Percentiles rank a stretch among this genome's conserved stretches.
phyloP scores from a whole-genome alignment of 2,329 filamentous ascomycete genomes.

The Fonsecaea multimorphosa region DNA sequence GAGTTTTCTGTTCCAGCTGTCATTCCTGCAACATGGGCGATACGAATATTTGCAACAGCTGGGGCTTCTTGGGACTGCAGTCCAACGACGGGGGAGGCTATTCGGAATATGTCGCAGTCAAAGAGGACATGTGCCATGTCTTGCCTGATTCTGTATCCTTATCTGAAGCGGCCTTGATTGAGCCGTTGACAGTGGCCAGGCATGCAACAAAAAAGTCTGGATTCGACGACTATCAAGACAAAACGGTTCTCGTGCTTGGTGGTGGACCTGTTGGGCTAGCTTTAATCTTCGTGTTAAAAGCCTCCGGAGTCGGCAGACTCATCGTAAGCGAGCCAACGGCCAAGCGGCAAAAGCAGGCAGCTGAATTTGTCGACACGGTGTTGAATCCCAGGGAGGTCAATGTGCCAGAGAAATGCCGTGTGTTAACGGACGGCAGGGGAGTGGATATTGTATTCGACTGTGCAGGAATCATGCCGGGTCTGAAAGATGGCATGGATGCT shows the following conservation, averaged over 20 bases:
- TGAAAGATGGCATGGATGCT: slow-evolving; percentile 56
- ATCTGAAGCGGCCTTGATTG: slow-evolving; percentile 59
- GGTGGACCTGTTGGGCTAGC: slow-evolving; percentile 61
- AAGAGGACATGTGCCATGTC: slow-evolving; percentile 49
- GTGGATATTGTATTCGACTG: slow-evolving; percentile 60
- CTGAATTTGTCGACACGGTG: slow-evolving; percentile 57
- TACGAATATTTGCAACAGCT: slow-evolving; percentile 60
- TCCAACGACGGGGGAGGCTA: slow-evolving; percentile 57
- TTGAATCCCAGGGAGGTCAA: slow-evolving; percentile 58
- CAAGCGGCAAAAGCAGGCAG: slow-evolving; percentile 56
- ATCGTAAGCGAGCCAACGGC: slow-evolving; percentile 59
- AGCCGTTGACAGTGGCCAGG: slow-evolving; percentile 62
- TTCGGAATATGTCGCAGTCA: slow-evolving; percentile 59
- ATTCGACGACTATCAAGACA: slow-evolving; percentile 49
- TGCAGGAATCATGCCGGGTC: slow-evolving; percentile 58
- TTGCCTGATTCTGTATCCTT: slow-evolving; percentile 59
- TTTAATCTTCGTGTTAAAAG: slow-evolving; percentile 54
- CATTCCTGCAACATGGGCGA: slow-evolving; percentile 56
- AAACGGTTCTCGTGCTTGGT: slow-evolving; percentile 58
- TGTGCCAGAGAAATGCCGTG: slow-evolving; percentile 47
- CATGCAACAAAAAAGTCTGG: slow-evolving; percentile 58
- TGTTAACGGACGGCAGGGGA: slow-evolving; percentile 48
- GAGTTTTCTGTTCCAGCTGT: slow-evolving; percentile 60
- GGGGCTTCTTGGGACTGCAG: slow-evolving; percentile 59
- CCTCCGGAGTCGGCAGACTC: slow-evolving; percentile 51